A percentile compares a stretch with the other conserved stretches of the same genome.
phyloP scores from a whole-genome alignment of 495 filamentous ascomycete genomes.

The Penicillium antarcticum region DNA sequence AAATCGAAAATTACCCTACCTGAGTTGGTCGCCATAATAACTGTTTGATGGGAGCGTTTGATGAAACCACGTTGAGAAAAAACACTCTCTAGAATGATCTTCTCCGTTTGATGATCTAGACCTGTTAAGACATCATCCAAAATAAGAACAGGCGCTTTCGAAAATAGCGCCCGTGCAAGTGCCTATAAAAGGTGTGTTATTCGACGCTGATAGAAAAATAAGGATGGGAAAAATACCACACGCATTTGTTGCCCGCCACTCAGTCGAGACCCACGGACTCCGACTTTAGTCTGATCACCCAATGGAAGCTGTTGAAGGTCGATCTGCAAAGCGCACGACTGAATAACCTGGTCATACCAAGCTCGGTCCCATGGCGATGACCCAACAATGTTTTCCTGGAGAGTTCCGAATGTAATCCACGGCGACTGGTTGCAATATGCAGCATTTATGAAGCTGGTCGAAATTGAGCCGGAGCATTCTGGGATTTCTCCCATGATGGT shows the following conservation, averaged over 20 bases:
- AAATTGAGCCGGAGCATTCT: slow-evolving; percentile 13
- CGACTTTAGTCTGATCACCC: slow-evolving; percentile 62
- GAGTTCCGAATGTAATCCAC: slow-evolving; percentile 78
- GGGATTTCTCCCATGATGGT: slow-evolving; percentile 50
- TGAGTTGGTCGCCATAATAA: slow-evolving; percentile 33
- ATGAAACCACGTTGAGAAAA: slow-evolving; percentile 23
- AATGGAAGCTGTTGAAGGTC: slow-evolving; percentile 58
- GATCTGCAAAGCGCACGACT: slow-evolving; percentile 55
- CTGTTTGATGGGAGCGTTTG: slow-evolving; percentile 18
- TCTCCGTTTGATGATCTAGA: slow-evolving; percentile 48
- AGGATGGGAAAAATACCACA: slow-evolving; percentile 24
- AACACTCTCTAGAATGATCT: slow-evolving; percentile 21
- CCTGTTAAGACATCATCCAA: slow-evolving; percentile 54
- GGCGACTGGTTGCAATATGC: slow-evolving; percentile 75
- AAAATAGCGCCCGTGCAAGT: slow-evolving; percentile 54
- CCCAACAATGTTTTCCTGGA: slow-evolving; percentile 75
- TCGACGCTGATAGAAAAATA: not conserved
- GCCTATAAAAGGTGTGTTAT: slow-evolving; percentile 12
- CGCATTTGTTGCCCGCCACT: slow-evolving; percentile 67
- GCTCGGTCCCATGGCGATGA: slow-evolving; percentile 56
- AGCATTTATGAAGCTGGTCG: slow-evolving; percentile 35
- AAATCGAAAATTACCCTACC: slow-evolving; percentile 3
- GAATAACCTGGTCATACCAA: slow-evolving; percentile 50
- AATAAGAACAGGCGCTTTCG: slow-evolving; percentile 45
- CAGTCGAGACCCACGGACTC: slow-evolving; percentile 60